Evolutionary conservation across 495 filamentous ascomycete species (phyloP).

Genomic region (Penicillium waksmanii): DNA sequence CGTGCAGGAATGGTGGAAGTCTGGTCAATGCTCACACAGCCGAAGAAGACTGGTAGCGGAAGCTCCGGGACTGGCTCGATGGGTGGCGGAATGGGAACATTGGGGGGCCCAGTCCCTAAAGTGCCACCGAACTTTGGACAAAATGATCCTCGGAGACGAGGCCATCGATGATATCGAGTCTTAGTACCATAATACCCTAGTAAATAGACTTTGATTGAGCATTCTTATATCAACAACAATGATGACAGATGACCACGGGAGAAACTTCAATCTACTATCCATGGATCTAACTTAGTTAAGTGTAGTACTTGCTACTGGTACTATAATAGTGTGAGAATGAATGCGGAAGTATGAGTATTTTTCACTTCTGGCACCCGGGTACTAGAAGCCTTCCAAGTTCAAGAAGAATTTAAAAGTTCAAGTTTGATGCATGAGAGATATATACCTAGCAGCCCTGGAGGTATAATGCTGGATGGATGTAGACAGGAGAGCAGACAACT

Average conservation of each 20-base stretch:
- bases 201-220: constrained; percentile 13
- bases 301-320: too few relatives aligned
- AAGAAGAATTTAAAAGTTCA: too few relatives aligned
- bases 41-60: constrained; percentile 38
- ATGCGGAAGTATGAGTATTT: too few relatives aligned
- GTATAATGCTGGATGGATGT: too few relatives aligned
- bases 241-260: neutral
- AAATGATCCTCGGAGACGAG: constrained; percentile 41
- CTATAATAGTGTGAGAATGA: neutral
- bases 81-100: constrained; percentile 32
- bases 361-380: too few relatives aligned
- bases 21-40: constrained; percentile 74
- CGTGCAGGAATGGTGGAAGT: constrained; percentile 81
- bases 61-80: constrained; percentile 33
- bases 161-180: constrained; percentile 39
- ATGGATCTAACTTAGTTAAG: too few relatives aligned
- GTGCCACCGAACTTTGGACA: constrained; percentile 42
- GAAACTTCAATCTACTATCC: neutral
- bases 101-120: constrained; percentile 37
- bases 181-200: constrained; percentile 16
- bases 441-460: too few relatives aligned
- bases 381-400: neutral
- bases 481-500: too few relatives aligned
- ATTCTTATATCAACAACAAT: neutral
- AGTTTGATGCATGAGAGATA: too few relatives aligned